A percentile compares a stretch with the other conserved stretches of the same genome.
Evolutionary conservation across 768 basidiomycete species (phyloP).

Genomic region (Tricholoma furcatifolium): DNA sequence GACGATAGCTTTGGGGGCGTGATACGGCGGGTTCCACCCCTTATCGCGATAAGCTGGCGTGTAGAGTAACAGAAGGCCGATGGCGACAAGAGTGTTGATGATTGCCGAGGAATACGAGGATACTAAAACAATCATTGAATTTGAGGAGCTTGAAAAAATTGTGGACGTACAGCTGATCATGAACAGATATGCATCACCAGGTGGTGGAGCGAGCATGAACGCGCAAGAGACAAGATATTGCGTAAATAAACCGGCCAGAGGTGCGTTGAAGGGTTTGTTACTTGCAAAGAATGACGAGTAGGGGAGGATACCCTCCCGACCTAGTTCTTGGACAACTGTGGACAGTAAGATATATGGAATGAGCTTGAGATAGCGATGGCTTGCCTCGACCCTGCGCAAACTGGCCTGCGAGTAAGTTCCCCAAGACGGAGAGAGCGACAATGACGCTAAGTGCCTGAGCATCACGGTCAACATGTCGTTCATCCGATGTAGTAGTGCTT

Average conservation of each 20-base stretch:
- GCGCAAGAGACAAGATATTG: conserved; percentile 61
- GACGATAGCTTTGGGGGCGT: conserved; percentile 46
- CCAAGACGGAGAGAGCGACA: conserved; percentile 63
- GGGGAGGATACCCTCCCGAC: conserved; percentile 69
- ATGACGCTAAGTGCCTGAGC: conserved; percentile 55
- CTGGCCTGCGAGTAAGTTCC: conserved; percentile 60
- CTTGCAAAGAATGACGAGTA: conserved; percentile 66
- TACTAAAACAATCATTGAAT: conserved; percentile 32
- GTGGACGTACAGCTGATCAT: conserved; percentile 54
- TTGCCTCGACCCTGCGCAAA: conserved; percentile 68
- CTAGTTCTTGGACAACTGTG: conserved; percentile 70
- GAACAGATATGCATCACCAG: conserved; percentile 76
- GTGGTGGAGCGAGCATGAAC: conserved; percentile 55
- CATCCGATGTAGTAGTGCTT: neutral
- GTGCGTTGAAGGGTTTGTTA: conserved; percentile 69
- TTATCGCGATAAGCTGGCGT: conserved; percentile 38
- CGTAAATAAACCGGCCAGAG: conserved; percentile 57
- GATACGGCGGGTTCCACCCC: conserved; percentile 67
- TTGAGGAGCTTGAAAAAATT: neutral
- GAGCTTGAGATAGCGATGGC: neutral
- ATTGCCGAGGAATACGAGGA: conserved; percentile 56
- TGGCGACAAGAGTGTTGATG: conserved; percentile 58
- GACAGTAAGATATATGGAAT: neutral
- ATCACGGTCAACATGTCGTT: neutral
- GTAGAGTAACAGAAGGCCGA: conserved; percentile 64